Evolutionary conservation across 139 green algal genomes (phyloP), one percentile per base, ranked within the genome.

Genomic region (Chlorella sp.): DNA sequence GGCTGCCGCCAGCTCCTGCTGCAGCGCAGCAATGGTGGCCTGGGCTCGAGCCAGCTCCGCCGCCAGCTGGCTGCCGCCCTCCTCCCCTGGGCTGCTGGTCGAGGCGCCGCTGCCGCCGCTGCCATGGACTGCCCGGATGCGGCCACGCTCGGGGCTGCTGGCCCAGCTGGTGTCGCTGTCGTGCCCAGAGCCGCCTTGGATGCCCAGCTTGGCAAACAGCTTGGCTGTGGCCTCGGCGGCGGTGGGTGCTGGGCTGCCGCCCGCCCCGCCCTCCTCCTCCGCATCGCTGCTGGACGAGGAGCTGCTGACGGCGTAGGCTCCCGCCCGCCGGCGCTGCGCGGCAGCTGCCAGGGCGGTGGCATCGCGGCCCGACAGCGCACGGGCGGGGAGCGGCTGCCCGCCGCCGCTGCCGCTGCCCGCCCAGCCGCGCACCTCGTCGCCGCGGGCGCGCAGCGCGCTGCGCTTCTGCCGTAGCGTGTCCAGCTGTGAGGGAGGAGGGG

Each of bases 131-230:
- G 78, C n/a, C 39, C 32, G 39, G 62, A 72, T 71, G 13, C 47
- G 30, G 11, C 56, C 34, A 41, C 63, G 78, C 56, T 84, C 78
- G 4, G 78, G 78, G 63, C 78, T 84, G 78, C 63, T 76, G 21
- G 64, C 63, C 78, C 78, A 84, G 67, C 65, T 78, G 65, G 47
- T 85, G 65, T 85, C 80, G 65, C 80, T 85, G 7, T 85, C 80
- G 20, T 69, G 78, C 21, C 80, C 80, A 21, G 21, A 30, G 41
- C 15, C 62, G 63, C 78, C 41, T 60, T 82, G 73, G 76, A 82
- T 82, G 4, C 76, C 76, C 26, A 82, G 76, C 60, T 82, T 82
- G 36, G 76, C 76, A 72, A 82, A 82, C 32, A 82, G 76, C 76
- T 82, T 82, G 76, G 76, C 76, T 17, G 76, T 82, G 21, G 71